These are phyloP conservation scores for Triticum turgidum DNA, from an alignment of 176 grass and related monocot genomes.

Conservation along the genomic window DNA sequence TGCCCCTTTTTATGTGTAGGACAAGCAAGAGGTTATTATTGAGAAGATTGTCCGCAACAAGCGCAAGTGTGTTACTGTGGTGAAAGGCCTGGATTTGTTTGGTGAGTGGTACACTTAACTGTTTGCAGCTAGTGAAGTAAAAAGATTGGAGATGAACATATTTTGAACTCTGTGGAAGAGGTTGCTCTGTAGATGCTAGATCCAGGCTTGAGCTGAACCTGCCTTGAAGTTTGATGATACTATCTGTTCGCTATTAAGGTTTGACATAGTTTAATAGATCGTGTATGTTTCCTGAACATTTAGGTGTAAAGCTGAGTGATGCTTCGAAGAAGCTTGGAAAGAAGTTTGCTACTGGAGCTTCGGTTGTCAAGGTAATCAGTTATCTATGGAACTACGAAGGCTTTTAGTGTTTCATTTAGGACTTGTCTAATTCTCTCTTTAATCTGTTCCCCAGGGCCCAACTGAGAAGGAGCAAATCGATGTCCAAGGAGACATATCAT, in stretches of 20 bases:
- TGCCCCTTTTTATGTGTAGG: conserved; percentile 37
- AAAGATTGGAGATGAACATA: background rate
- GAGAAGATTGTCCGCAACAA: conserved; percentile 99
- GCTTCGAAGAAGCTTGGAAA: conserved; percentile 99
- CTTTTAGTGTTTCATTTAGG: background rate
- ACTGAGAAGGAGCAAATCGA: conserved; percentile 99
- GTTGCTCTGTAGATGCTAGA: background rate
- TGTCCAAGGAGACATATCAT: conserved; percentile 98
- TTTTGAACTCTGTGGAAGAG: background rate
- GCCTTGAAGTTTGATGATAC: background rate
- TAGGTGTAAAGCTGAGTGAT: conserved; percentile 92
- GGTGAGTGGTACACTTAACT: conserved; percentile 41
- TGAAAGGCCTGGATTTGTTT: conserved; percentile 95
- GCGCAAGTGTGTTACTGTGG: conserved; percentile 99
- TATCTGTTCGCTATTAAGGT: background rate
- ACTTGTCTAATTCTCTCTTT: background rate
- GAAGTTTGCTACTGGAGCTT: conserved; percentile 98
- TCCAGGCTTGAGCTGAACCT: background rate
- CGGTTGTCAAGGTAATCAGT: conserved; percentile 83
- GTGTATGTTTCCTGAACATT: conserved; percentile 10
- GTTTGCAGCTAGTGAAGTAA: background rate
- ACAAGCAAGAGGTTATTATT: conserved; percentile 91
- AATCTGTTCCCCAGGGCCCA: conserved; percentile 56
- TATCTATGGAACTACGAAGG: background rate
- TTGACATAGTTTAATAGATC: background rate